phyloP scores from a whole-genome alignment of 1,284 basidiomycete genomes.

The Microbotryomycetes sp. region DNA sequence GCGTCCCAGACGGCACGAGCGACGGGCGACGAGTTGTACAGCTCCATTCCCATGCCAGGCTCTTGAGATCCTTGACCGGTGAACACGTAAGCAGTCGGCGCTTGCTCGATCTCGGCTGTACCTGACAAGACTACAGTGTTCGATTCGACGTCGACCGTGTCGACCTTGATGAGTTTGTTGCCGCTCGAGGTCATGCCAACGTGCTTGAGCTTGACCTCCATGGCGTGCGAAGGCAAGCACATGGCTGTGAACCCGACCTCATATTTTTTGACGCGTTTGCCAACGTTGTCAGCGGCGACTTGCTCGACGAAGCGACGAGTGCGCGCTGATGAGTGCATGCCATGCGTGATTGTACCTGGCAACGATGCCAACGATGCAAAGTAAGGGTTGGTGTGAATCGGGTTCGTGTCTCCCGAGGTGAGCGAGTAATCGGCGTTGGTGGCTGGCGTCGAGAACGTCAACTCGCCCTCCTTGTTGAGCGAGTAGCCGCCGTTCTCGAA shows the following conservation, averaged over 20 bases:
- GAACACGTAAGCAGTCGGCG: slow-evolving; percentile 91
- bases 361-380: slow-evolving; percentile 90
- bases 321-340: slow-evolving; percentile 93
- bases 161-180: slow-evolving; percentile 84
- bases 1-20: slow-evolving; percentile 96
- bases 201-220: slow-evolving; percentile 82
- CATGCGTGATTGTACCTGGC: slow-evolving; percentile 95
- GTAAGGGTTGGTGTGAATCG: slow-evolving; percentile 92
- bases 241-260: slow-evolving; percentile 91
- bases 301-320: slow-evolving; percentile 89
- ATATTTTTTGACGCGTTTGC: slow-evolving; percentile 83
- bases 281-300: slow-evolving; percentile 84
- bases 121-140: slow-evolving; percentile 90
- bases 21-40: slow-evolving; percentile 85
- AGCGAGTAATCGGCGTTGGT: slow-evolving; percentile 92
- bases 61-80: slow-evolving; percentile 98
- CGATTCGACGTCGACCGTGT: slow-evolving; percentile 67
- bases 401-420: slow-evolving; percentile 91
- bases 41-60: slow-evolving; percentile 98
- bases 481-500: slow-evolving; percentile 81
- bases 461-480: slow-evolving; percentile 49
- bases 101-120: slow-evolving; percentile 84
- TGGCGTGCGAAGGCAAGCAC: slow-evolving; percentile 88
- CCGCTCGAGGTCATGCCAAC: slow-evolving; percentile 79
- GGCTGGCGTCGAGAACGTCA: slow-evolving; percentile 49